Conservation (phyloP, 805 yeast genomes). For the Zygoascus biomembranicola region DNA sequence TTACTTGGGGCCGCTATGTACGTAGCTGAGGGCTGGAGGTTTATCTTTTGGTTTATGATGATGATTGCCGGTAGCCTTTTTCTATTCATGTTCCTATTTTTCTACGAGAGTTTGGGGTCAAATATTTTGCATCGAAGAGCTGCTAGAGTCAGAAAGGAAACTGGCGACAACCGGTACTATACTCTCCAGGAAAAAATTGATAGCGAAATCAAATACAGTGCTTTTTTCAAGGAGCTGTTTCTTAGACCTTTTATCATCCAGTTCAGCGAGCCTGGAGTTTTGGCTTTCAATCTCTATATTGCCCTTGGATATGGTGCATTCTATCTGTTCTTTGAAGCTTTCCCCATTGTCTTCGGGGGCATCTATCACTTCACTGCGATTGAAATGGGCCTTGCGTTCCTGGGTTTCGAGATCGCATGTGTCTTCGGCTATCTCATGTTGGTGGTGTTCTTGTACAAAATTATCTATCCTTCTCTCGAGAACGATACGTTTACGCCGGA, state of each 20-base stretch:
- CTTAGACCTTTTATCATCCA: constrained; percentile 38
- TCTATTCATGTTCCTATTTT: constrained; percentile 18
- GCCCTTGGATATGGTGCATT: constrained; percentile 45
- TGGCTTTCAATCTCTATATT: constrained; percentile 44
- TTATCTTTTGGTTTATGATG: constrained; percentile 45
- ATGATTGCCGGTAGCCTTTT: constrained; percentile 33
- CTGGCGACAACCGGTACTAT: constrained; percentile 34
- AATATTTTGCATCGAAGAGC: constrained; percentile 9
- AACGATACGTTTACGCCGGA: constrained; percentile 8
- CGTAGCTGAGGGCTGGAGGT: constrained; percentile 41
- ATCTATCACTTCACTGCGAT: constrained; percentile 40
- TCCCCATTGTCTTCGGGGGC: constrained; percentile 46
- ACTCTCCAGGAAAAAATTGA: constrained; percentile 2
- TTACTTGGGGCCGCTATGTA: constrained; percentile 45
- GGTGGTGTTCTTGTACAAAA: not conserved
- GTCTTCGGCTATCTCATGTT: constrained; percentile 27
- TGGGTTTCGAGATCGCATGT: constrained; percentile 43
- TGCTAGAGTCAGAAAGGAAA: constrained; percentile 32
- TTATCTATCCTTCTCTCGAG: not conserved
- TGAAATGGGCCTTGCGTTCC: constrained; percentile 40
- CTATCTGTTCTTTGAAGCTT: constrained; percentile 54
- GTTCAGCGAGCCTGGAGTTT: constrained; percentile 46
- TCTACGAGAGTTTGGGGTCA: constrained; percentile 1
- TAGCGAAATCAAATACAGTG: not conserved
- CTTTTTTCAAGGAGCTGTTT: constrained; percentile 12